Conservation (phyloP, 225 moss, liverwort and hornwort species). For the Marchantia paleacea region DNA sequence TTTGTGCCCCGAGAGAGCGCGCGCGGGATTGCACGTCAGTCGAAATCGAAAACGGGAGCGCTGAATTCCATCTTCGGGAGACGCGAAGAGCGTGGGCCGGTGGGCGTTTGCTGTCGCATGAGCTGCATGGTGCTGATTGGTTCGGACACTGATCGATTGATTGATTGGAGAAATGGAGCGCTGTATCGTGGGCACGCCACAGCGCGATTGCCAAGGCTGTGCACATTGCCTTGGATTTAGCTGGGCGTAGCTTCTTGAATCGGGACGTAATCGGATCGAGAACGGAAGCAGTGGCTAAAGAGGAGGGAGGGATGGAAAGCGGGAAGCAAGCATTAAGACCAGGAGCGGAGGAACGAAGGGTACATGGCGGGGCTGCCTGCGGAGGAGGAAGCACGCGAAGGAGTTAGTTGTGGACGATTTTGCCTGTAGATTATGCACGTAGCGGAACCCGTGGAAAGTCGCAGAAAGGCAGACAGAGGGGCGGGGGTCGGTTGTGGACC, state of each 20-base stretch:
- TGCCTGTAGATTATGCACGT: neutral
- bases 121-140: neutral
- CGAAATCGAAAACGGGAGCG: neutral
- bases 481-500: slow-evolving; percentile 1
- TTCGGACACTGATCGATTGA: neutral
- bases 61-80: neutral
- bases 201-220: too few relatives aligned
- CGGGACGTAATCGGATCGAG: too few relatives aligned
- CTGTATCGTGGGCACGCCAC: neutral
- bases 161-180: slow-evolving; percentile 7
- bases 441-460: neutral
- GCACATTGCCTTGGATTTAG: neutral
- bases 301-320: too few relatives aligned
- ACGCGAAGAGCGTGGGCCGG: neutral
- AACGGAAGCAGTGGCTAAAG: too few relatives aligned
- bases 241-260: neutral
- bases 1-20: neutral
- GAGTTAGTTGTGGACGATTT: neutral
- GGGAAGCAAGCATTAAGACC: too few relatives aligned
- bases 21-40: neutral
- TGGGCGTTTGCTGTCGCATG: neutral
- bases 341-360: neutral
- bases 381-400: neutral
- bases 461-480: too few relatives aligned
- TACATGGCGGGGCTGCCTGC: neutral